These are phyloP conservation scores for Schoenoplectus tabernaemontani DNA, from an alignment of 202 grass and related monocot genomes.

Conservation along the genomic window DNA sequence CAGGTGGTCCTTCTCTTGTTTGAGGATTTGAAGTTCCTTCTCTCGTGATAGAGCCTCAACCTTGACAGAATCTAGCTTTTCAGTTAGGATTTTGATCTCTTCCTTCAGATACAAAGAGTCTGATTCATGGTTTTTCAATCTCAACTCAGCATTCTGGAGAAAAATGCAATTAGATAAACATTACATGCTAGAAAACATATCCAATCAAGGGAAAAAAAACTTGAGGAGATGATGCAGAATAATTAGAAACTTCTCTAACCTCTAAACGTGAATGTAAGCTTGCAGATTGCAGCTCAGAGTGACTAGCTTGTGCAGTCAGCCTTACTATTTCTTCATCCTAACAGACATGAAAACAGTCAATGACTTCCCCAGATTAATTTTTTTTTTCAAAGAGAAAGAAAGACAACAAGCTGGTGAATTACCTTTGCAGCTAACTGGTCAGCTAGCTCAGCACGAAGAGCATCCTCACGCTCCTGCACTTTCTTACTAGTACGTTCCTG, in stretches of 20 bases:
- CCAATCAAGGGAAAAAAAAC: not conserved
- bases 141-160: constrained; percentile 62
- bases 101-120: constrained; percentile 61
- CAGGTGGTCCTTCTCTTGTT: constrained; percentile 93
- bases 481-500: constrained; percentile 94
- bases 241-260: constrained; percentile 33
- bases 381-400: not conserved
- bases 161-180: not conserved
- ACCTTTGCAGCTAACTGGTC: constrained; percentile 71
- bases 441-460: constrained; percentile 65
- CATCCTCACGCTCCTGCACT: constrained; percentile 91
- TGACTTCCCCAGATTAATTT: not conserved
- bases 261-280: constrained; percentile 66
- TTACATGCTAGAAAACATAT: constrained; percentile 16
- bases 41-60: constrained; percentile 55
- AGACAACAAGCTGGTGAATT: constrained; percentile 4
- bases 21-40: constrained; percentile 64
- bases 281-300: constrained; percentile 59
- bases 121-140: constrained; percentile 54
- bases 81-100: constrained; percentile 55
- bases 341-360: constrained; percentile 22
- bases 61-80: constrained; percentile 65
- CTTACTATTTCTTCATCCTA: constrained; percentile 81
- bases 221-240: not conserved
- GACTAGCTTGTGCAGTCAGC: constrained; percentile 58